Evolutionary conservation across 2,329 filamentous ascomycete genomes (phyloP), one percentile per base, ranked within the genome.

Genomic region (Colletotrichum sp.): DNA sequence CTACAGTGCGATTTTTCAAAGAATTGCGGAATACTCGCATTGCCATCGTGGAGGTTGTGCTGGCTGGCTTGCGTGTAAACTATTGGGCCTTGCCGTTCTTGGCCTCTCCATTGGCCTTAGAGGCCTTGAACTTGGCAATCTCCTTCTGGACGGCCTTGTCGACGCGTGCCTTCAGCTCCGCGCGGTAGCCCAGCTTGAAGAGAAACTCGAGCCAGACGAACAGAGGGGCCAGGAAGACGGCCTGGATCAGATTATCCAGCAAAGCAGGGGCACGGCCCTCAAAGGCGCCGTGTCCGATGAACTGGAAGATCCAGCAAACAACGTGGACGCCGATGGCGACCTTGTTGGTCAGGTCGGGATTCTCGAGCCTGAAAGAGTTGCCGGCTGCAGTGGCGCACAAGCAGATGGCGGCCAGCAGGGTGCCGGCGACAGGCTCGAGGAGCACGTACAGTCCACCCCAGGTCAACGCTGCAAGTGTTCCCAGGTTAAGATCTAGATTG

Each of bases 151-250:
- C 95, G 48, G 91, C 92, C 83, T 93, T 92, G 77, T 96, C 92
- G 60, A 99, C 92, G 67, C 96, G 92, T 76, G 91, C 90, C 86
- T 96, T 95, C 79, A 99, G 88, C 84, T 98, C 96, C 2, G 93
- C 95, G 75, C 97, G 92, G 85, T 99, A 99, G 65, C 97, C 97
- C 67, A 98, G 91, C 81, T 90, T 92, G 88, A 99, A 99, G 30
- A 99, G 89, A 28, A 98, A 86, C 87, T 99, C 96, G 80, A 99
- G 94, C 95, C 97, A 99, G 74, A 99, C 96, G 81, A 99, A 99
- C 81, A 99, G 94, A 10, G 97, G 97, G 0, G 97, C 97, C 28
- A 99, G 89, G 82, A 99, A 96, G 78, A 99, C 85, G 32, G 97
- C 96, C 86, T 99, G 97, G 64, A 98, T 89, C 57, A 99, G 86